Percentiles rank a stretch among this genome's conserved stretches.
These are phyloP conservation scores for Aegle marmelos DNA, from an alignment of 345 rosid species.

Conservation along the genomic window DNA sequence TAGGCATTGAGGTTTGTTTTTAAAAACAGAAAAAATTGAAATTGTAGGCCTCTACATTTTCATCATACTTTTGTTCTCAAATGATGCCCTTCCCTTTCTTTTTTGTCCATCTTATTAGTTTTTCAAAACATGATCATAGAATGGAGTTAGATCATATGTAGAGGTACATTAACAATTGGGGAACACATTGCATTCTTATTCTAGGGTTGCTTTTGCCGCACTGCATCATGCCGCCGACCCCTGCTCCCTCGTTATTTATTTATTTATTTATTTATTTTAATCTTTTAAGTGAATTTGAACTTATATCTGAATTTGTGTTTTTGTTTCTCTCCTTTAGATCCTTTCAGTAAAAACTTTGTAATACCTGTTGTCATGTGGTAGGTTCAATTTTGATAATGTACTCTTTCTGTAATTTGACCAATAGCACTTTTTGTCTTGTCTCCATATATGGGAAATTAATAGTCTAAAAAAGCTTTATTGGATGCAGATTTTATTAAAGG, in stretches of 20 bases:
- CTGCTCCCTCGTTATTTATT: background rate
- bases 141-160: background rate
- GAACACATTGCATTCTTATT: background rate
- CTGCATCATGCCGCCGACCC: too few species aligned
- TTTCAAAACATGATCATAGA: background rate
- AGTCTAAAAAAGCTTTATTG: background rate
- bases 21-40: background rate
- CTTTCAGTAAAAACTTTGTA: background rate
- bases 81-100: background rate
- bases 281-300: background rate
- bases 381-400: background rate
- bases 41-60: background rate
- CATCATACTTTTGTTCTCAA: background rate
- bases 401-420: constrained; percentile 1
- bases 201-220: background rate
- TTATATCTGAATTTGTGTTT: background rate
- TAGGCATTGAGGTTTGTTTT: background rate
- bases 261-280: too few species aligned
- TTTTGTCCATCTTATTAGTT: background rate
- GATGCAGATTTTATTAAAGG: constrained; percentile 60
- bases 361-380: constrained; percentile 1
- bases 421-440: background rate
- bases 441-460: background rate
- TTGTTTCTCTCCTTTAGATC: background rate
- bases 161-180: background rate